Percentiles rank a stretch among this genome's conserved stretches.
phyloP scores from a whole-genome alignment of 1,139 yeast species.

The Lodderomyces orthopsilosis region DNA sequence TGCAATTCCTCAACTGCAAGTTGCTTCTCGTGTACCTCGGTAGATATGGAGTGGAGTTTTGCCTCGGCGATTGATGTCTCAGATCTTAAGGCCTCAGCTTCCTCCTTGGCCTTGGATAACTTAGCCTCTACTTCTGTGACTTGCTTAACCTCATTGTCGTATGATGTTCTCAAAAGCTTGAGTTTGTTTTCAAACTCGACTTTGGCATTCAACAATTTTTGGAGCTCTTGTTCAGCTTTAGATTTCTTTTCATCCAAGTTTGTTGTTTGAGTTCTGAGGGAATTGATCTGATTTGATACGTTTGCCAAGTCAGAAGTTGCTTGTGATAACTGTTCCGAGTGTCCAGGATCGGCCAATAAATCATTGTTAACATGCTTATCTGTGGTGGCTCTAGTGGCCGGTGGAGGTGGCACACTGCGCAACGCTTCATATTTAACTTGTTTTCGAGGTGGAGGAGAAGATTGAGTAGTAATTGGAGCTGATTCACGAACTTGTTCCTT shows the following conservation, averaged over 20 bases:
- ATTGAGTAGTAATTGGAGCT: background rate
- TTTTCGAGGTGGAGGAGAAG: conserved; percentile 15
- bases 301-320: conserved; percentile 88
- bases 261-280: conserved; percentile 73
- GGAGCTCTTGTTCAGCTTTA: conserved; percentile 74
- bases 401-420: conserved; percentile 48
- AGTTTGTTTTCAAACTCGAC: conserved; percentile 71
- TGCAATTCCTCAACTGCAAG: conserved; percentile 72
- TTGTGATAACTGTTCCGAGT: conserved; percentile 66
- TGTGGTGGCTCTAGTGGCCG: conserved; percentile 22
- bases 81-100: conserved; percentile 68
- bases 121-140: conserved; percentile 66
- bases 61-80: too few relatives aligned
- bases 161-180: conserved; percentile 61
- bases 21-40: too few relatives aligned
- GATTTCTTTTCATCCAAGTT: conserved; percentile 67
- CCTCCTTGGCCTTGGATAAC: conserved; percentile 59
- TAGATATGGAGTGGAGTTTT: too few relatives aligned
- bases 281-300: conserved; percentile 77
- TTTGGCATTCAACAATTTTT: conserved; percentile 61
- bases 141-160: conserved; percentile 77
- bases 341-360: conserved; percentile 50
- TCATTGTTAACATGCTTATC: conserved; percentile 36
- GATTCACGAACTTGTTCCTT: background rate
- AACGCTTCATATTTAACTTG: conserved; percentile 46